Conservation (phyloP, 2,329 filamentous ascomycete species). For the Alternaria sp. region DNA sequence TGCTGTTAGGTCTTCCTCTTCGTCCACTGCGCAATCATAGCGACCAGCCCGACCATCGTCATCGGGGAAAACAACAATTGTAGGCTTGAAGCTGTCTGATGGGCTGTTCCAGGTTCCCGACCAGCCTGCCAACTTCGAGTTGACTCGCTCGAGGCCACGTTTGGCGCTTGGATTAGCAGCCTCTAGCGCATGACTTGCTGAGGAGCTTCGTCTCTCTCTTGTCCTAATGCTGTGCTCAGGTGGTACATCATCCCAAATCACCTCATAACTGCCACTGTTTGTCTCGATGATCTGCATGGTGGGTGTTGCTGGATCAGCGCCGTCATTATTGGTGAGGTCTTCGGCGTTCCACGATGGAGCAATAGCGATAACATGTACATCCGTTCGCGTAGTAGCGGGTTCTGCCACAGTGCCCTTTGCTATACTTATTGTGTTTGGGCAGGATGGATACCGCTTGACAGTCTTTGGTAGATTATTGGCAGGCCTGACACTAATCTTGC, state of each 20-base stretch:
- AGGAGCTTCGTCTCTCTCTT: conserved; percentile 28
- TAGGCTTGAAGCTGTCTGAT: conserved; percentile 32
- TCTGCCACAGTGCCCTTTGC: conserved; percentile 38
- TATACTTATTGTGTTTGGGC: conserved; percentile 17
- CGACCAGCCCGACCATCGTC: conserved; percentile 24
- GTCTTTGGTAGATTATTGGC: background rate
- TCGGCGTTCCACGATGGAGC: conserved; percentile 27
- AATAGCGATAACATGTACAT: conserved; percentile 48
- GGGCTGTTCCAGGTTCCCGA: conserved; percentile 32
- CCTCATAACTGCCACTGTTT: conserved; percentile 37
- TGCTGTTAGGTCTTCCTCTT: conserved; percentile 32
- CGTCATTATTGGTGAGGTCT: conserved; percentile 7
- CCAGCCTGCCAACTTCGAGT: conserved; percentile 45
- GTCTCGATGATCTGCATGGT: conserved; percentile 49
- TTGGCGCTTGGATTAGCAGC: conserved; percentile 22
- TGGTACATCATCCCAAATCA: conserved; percentile 45
- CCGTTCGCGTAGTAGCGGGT: conserved; percentile 44
- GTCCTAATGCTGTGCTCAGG: conserved; percentile 17
- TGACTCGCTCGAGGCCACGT: conserved; percentile 42
- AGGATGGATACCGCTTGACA: conserved; percentile 7
- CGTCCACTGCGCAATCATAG: conserved; percentile 27
- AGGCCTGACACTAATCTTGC: background rate
- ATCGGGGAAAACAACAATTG: conserved; percentile 43
- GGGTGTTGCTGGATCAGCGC: conserved; percentile 36
- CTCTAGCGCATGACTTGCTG: conserved; percentile 32